phyloP scores from a whole-genome alignment of 495 filamentous ascomycete genomes.

The Tuber melanosporum region DNA sequence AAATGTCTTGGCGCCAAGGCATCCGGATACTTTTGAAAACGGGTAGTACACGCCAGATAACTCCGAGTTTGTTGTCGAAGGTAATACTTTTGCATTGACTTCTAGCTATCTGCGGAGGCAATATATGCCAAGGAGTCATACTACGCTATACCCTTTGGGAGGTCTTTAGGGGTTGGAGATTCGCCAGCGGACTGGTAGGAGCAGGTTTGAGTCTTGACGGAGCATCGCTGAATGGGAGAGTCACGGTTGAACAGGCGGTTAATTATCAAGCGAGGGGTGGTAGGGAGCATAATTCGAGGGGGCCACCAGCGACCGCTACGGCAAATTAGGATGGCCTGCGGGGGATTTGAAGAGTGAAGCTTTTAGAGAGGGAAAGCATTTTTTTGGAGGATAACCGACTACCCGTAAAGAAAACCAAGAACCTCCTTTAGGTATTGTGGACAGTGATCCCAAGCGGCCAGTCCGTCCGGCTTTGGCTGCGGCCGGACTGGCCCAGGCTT shows the following conservation, averaged over 20 bases:
- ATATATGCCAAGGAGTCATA: slow-evolving; percentile 71
- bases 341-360: slow-evolving; percentile 40
- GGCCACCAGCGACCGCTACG: slow-evolving; percentile 25
- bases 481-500: no score
- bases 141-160: slow-evolving; percentile 70
- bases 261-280: slow-evolving; percentile 13
- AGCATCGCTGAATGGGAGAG: slow-evolving; percentile 52
- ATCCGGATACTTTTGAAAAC: no score
- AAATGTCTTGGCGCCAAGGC: no score
- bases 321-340: slow-evolving; percentile 38
- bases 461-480: no score
- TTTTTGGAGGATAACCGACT: slow-evolving; percentile 63
- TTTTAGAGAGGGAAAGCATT: slow-evolving; percentile 58
- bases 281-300: slow-evolving; percentile 5
- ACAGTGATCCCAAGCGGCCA: no score
- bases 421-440: slow-evolving; percentile 65
- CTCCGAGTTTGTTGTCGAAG: slow-evolving; percentile 61
- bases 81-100: slow-evolving; percentile 76
- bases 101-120: slow-evolving; percentile 75
- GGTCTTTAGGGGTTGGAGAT: slow-evolving; percentile 69
- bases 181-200: slow-evolving; percentile 63
- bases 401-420: slow-evolving; percentile 65
- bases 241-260: slow-evolving; percentile 66
- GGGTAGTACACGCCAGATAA: slow-evolving; percentile 64
- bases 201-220: slow-evolving; percentile 74